Conservation (phyloP, 306 rosid genomes). For the Citrullus colocynthis region DNA sequence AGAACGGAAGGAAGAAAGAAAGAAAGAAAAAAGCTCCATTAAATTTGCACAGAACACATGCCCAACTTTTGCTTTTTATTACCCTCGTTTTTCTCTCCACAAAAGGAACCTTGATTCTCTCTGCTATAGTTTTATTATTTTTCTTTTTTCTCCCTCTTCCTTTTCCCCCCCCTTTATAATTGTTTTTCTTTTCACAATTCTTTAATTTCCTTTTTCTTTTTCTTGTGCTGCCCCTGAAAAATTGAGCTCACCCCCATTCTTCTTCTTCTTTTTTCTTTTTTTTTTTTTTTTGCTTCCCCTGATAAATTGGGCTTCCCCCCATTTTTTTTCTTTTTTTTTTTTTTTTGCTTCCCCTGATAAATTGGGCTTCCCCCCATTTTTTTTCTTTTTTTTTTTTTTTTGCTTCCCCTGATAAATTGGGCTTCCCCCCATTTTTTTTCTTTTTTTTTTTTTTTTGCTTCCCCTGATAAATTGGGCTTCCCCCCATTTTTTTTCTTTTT, state of each 20-base stretch:
- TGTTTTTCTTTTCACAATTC: constrained; percentile 7
- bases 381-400: not conserved
- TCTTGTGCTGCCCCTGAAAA: constrained; percentile 14
- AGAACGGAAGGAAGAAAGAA: too few species aligned
- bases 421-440: too few species aligned
- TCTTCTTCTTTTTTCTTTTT: too few species aligned
- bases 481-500: too few species aligned
- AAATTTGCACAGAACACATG: constrained; percentile 10
- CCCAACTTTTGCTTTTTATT: constrained; percentile 46
- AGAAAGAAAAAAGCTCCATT: not conserved
- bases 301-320: too few species aligned
- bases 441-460: not conserved
- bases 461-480: too few species aligned
- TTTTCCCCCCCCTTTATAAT: not conserved
- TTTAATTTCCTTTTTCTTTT: constrained; percentile 7
- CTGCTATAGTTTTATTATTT: not conserved
- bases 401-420: too few species aligned
- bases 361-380: too few species aligned
- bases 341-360: too few species aligned
- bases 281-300: not conserved
- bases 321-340: too few species aligned
- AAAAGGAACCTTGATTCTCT: constrained; percentile 14
- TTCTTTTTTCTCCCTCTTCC: not conserved
- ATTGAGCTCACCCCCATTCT: constrained; percentile 25
- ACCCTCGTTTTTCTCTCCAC: constrained; percentile 14